phyloP scores from a whole-genome alignment of 176 grass and related monocot species.

The Panicum miliaceum region DNA sequence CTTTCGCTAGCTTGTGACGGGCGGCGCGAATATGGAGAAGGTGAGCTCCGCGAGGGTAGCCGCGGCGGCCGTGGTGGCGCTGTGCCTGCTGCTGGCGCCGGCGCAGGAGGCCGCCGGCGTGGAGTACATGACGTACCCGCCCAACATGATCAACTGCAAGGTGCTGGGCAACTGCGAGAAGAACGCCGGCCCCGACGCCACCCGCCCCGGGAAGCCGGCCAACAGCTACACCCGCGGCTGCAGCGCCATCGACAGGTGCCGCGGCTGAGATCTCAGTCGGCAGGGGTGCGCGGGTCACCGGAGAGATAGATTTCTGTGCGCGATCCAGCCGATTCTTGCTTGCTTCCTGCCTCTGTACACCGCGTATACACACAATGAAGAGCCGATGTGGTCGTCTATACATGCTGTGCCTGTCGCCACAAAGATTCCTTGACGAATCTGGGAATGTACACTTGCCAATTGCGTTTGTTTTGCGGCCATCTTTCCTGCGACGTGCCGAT shows the following conservation, averaged over 20 bases:
- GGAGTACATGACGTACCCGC: neutral
- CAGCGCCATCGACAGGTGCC: neutral
- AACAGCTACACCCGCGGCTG: slow-evolving; percentile 4
- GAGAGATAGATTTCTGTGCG: no score
- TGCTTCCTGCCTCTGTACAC: no score
- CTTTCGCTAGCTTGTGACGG: no score
- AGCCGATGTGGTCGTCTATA: no score
- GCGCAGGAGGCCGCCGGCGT: neutral
- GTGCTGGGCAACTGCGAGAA: neutral
- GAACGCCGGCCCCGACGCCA: neutral
- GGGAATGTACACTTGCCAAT: no score
- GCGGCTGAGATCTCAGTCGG: neutral
- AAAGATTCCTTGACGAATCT: no score
- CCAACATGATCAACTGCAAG: neutral
- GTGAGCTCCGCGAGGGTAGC: neutral
- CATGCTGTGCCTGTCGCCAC: no score
- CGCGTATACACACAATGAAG: no score
- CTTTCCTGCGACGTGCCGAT: no score
- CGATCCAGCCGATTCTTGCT: no score
- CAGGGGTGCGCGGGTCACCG: no score
- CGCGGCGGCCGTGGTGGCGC: neutral
- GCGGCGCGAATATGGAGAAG: neutral
- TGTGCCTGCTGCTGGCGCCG: neutral
- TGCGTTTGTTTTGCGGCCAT: no score
- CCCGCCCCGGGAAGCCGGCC: neutral